These are phyloP conservation scores for Aegilops speltoides DNA, from an alignment of 176 grass and related monocot species.

Conservation along the genomic window DNA sequence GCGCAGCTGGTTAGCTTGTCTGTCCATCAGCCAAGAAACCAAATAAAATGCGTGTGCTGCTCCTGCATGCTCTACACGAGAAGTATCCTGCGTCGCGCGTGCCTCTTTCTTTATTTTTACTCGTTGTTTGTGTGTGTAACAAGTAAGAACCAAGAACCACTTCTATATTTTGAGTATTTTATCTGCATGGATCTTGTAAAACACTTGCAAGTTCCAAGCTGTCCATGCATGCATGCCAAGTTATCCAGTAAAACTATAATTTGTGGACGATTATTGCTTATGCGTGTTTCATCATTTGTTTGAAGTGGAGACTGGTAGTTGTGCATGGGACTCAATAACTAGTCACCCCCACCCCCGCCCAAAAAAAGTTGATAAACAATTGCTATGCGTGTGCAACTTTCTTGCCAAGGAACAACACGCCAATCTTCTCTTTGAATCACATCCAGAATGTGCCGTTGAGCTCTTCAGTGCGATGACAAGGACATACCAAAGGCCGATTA, in stretches of 20 bases:
- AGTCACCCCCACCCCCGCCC: not conserved
- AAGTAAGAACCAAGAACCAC: slow-evolving; percentile 7
- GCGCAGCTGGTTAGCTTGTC: not conserved
- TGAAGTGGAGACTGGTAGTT: not conserved
- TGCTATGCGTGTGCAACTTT: not conserved
- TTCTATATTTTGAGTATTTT: slow-evolving; percentile 20
- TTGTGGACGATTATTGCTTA: not conserved
- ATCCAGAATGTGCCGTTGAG: not conserved
- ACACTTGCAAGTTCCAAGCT: not conserved
- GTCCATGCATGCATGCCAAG: not conserved
- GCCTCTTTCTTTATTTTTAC: not conserved
- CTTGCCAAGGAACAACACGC: not conserved
- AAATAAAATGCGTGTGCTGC: slow-evolving; percentile 40
- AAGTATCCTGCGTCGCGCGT: not conserved
- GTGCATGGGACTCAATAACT: not conserved
- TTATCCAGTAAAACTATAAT: not conserved
- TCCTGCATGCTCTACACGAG: not conserved
- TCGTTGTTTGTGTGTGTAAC: slow-evolving; percentile 29
- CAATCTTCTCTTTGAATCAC: not conserved
- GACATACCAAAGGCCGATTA: not conserved
- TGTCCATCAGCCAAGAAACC: slow-evolving; percentile 12
- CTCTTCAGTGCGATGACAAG: not conserved
- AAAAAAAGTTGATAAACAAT: not conserved
- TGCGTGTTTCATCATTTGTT: too few relatives aligned
- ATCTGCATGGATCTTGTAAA: not conserved